Evolutionary conservation across 768 basidiomycete species (phyloP).

Genomic region (Serendipita sp.): DNA sequence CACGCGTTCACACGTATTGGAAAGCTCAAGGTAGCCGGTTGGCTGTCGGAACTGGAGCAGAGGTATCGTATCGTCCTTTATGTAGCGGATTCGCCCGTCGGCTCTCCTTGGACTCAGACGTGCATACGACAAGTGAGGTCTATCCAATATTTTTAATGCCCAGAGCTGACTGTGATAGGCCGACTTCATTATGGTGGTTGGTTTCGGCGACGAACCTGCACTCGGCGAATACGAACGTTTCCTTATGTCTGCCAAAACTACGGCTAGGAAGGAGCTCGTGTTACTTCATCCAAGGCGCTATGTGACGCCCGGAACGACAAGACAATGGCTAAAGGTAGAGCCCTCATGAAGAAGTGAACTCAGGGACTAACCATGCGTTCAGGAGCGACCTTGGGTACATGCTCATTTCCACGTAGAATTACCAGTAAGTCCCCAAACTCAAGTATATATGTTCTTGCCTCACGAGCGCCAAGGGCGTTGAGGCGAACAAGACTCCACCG

Average conservation of each 20-base stretch:
- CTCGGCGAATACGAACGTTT: constrained; percentile 91
- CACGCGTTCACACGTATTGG: constrained; percentile 96
- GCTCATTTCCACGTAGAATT: constrained; percentile 93
- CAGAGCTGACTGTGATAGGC: constrained; percentile 30
- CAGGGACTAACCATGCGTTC: constrained; percentile 2
- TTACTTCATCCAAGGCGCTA: constrained; percentile 83
- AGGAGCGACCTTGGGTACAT: constrained; percentile 93
- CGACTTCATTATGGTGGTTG: constrained; percentile 85
- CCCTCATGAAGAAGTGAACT: constrained; percentile 24
- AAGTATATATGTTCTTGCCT: background rate
- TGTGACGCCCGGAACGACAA: constrained; percentile 77
- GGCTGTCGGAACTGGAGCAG: constrained; percentile 93
- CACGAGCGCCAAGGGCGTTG: constrained; percentile 7
- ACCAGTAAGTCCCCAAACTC: constrained; percentile 29
- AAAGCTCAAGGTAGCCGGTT: constrained; percentile 83
- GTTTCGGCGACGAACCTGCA: constrained; percentile 73
- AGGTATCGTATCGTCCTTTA: constrained; percentile 86
- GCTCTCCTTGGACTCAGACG: constrained; percentile 94
- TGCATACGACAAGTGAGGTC: constrained; percentile 74
- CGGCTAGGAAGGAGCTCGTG: constrained; percentile 93
- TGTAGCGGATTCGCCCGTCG: constrained; percentile 88
- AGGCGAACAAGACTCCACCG: background rate
- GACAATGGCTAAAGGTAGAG: constrained; percentile 67
- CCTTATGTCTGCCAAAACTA: constrained; percentile 88
- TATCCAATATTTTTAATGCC: too few relatives aligned